Percentiles rank a stretch among this genome's conserved stretches.
These are phyloP conservation scores for Pelargonium exstipulatum DNA, from an alignment of 441 rosid species.

Conservation along the genomic window DNA sequence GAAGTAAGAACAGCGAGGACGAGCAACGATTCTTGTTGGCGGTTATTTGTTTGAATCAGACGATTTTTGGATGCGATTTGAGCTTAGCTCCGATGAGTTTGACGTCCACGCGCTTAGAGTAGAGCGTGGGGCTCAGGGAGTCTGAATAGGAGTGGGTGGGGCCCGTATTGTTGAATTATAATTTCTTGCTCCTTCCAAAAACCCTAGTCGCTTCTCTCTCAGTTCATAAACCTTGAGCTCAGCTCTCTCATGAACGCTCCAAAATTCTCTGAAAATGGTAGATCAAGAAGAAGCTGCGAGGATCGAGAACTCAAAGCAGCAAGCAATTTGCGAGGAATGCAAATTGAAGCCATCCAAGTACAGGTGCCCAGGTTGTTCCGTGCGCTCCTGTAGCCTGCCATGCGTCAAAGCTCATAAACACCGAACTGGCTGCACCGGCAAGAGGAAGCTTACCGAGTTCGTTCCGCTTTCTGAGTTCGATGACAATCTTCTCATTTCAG, in stretches of 20 bases:
- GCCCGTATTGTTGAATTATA: too few species aligned
- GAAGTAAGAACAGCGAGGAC: too few species aligned
- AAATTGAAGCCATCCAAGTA: conserved; percentile 47
- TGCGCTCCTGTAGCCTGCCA: conserved; percentile 63
- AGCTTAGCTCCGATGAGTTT: too few species aligned
- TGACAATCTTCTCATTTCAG: conserved; percentile 60
- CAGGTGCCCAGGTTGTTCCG: conserved; percentile 75
- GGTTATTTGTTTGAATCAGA: too few species aligned
- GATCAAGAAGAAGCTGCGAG: conserved; percentile 8
- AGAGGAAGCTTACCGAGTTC: conserved; percentile 40
- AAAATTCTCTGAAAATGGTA: conserved; percentile 10
- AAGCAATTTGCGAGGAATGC: conserved; percentile 52
- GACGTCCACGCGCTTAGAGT: too few species aligned
- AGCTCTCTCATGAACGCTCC: too few species aligned
- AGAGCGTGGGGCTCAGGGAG: too few species aligned
- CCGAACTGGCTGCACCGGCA: conserved; percentile 67
- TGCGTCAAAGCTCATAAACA: conserved; percentile 78
- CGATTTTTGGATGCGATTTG: too few species aligned
- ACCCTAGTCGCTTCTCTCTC: neutral
- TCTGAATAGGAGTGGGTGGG: too few species aligned
- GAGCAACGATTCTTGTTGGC: too few species aligned
- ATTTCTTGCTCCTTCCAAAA: neutral
- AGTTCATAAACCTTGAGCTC: neutral
- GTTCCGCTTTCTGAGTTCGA: conserved; percentile 68
- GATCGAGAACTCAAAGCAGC: conserved; percentile 1